Base-by-base conservation (phyloP, 352 stramenopile genomes). In the Synura sp. region DNA sequence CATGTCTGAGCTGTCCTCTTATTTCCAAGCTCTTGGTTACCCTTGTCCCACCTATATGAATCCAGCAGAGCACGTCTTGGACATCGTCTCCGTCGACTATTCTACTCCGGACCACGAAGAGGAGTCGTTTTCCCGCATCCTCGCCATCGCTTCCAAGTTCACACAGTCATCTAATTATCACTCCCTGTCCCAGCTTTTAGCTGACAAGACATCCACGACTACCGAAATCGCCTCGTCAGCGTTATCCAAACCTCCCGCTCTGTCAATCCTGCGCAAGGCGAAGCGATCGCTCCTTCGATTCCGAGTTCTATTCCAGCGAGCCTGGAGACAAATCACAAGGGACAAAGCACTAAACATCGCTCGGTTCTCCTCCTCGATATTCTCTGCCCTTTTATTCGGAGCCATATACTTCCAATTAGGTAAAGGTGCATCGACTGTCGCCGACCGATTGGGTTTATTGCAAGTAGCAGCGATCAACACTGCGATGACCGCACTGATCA, bases 51-150 rank as follows among this genome's bases (percentile, higher is more conserved):
- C 53, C 7, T 79, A 89, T 60, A 87, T 85, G 5, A 92, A 92
- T 83, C 87, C 88, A 27, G 88, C 89, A 12, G 89, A 93, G 41
- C 92, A 88, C 78, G 83, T 90, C 27, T 83, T 93, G 32, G 87
- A 91, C 75, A 80, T 92, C 17, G 86, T 91, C 9, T 86, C 84
- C 4, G 78, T 89, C 1, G 83, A 91, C 82, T 49, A 63, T 71
- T 78, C 49, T 41, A 31, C 44, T 79, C 25, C 17, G 77, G 27
- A 78, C n/a, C 15, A 80, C 17, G 14, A 81, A 78, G 27, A 9
- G 78, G 14, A 41, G 60, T 44, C 27, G 34, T 15, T 67, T 83
- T 80, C 60, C 3, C 42, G 42, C 7, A 59, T 59, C 5, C 5
- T 31, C 7, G n/a, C 3, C 4, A 9, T 59, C 4, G 5, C 42